phyloP scores from a whole-genome alignment of 164 flowering plant genomes.

The Cinnamomum micranthum region DNA sequence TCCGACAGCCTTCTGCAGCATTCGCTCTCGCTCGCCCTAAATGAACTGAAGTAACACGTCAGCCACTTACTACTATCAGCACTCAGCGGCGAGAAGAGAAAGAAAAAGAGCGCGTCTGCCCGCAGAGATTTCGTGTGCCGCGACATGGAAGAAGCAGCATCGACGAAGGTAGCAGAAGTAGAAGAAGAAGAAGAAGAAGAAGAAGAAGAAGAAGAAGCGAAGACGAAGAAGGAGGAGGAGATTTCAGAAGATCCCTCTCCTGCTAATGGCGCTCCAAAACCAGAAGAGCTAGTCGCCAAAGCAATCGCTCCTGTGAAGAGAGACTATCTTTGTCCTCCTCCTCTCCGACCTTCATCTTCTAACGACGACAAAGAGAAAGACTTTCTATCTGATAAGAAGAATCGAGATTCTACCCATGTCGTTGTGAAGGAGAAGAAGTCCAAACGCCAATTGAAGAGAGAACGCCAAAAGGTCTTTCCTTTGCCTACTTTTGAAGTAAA shows the following conservation, averaged over 20 bases:
- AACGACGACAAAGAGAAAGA: slow-evolving; percentile 3
- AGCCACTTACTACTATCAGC: too few species aligned
- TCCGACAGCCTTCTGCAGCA: too few species aligned
- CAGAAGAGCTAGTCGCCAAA: slow-evolving; percentile 73
- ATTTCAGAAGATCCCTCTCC: too few species aligned
- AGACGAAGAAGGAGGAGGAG: neutral
- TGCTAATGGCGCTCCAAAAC: slow-evolving; percentile 14
- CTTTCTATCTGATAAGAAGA: slow-evolving; percentile 13
- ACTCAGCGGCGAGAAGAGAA: too few species aligned
- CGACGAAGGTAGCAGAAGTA: neutral
- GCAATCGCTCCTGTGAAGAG: slow-evolving; percentile 80
- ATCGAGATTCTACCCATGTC: slow-evolving; percentile 16
- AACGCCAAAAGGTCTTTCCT: slow-evolving; percentile 57
- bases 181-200: neutral
- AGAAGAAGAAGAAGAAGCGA: neutral
- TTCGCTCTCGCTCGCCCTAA: too few species aligned
- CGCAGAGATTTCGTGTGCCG: neutral
- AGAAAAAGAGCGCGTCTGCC: neutral
- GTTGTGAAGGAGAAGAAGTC: slow-evolving; percentile 72
- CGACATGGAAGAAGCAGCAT: neutral
- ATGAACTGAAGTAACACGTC: too few species aligned
- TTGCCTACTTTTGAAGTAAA: too few species aligned
- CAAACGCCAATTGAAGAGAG: slow-evolving; percentile 78
- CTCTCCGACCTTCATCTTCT: slow-evolving; percentile 32
- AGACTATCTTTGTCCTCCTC: slow-evolving; percentile 68